Evolutionary conservation across 208 protist species (phyloP).

Genomic region (Strigomonas culicis): DNA sequence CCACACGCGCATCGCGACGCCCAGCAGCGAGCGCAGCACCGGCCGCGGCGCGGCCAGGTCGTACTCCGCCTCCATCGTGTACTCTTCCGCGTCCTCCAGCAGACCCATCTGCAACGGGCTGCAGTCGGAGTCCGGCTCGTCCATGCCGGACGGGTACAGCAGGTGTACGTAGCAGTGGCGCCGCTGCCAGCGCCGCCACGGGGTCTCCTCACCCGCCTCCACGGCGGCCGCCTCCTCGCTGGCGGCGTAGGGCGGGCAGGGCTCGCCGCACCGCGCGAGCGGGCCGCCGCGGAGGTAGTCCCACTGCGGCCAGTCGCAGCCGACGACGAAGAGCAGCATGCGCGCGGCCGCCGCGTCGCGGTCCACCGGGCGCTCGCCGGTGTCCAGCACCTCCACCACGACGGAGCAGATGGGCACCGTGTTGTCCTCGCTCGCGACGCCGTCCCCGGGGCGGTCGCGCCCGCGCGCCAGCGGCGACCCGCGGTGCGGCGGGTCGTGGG

Average conservation of each 20-base stretch:
- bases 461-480: background rate
- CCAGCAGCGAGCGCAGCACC: constrained; percentile 28
- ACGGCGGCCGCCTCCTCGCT: background rate
- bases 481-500: too few species aligned
- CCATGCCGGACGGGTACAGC: constrained; percentile 21
- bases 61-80: constrained; percentile 25
- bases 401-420: constrained; percentile 33
- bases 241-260: constrained; percentile 15
- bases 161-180: constrained; percentile 34
- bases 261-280: constrained; percentile 21
- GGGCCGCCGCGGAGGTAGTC: constrained; percentile 22
- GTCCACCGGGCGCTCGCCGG: background rate
- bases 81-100: background rate
- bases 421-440: background rate
- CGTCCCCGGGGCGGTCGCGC: background rate
- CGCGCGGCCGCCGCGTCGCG: background rate
- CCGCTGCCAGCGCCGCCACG: constrained; percentile 22
- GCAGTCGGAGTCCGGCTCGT: constrained; percentile 1
- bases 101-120: background rate
- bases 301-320: constrained; percentile 39
- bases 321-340: constrained; percentile 25
- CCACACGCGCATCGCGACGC: constrained; percentile 30
- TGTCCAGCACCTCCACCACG: constrained; percentile 26
- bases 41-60: constrained; percentile 24
- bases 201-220: background rate